Conservation (phyloP, 2,329 filamentous ascomycete species). For the Microsporum ferrugineum region DNA sequence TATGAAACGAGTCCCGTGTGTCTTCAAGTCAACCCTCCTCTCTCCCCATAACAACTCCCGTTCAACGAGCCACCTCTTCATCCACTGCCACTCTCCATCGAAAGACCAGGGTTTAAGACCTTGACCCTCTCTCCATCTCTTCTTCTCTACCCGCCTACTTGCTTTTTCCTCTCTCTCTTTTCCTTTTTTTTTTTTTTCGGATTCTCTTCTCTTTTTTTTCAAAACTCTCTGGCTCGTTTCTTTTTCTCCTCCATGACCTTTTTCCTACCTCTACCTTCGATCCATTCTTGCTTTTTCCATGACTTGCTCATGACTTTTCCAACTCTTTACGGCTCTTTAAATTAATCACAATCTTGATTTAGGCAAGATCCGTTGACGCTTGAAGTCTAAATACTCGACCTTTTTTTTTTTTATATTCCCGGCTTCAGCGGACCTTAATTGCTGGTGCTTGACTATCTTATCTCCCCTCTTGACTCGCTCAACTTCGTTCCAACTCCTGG, state of each 20-base stretch:
- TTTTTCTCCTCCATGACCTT: neutral
- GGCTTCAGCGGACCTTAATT: constrained; percentile 5
- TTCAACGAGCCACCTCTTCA: neutral
- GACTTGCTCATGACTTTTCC: constrained; percentile 6
- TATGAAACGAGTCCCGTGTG: constrained; percentile 6
- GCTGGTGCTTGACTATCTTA: neutral
- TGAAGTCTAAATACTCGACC: constrained; percentile 4
- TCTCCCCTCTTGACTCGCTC: constrained; percentile 3
- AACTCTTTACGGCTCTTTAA: constrained; percentile 5
- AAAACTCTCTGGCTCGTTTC: neutral
- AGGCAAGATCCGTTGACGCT: constrained; percentile 5
- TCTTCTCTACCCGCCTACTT: neutral
- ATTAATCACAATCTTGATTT: constrained; percentile 7
- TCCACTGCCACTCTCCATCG: neutral
- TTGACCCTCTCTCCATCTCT: neutral
- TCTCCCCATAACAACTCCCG: neutral
- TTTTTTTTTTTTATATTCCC: neutral
- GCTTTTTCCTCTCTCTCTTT: neutral
- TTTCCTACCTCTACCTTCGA: neutral
- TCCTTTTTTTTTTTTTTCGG: neutral
- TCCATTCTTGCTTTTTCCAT: constrained; percentile 1
- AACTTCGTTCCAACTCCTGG: neutral
- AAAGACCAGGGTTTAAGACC: neutral
- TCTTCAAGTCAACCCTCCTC: neutral
- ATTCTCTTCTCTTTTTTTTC: neutral